Evolutionary conservation across 2,329 filamentous ascomycete genomes (phyloP).

Genomic region (Canariomyces notabilis): DNA sequence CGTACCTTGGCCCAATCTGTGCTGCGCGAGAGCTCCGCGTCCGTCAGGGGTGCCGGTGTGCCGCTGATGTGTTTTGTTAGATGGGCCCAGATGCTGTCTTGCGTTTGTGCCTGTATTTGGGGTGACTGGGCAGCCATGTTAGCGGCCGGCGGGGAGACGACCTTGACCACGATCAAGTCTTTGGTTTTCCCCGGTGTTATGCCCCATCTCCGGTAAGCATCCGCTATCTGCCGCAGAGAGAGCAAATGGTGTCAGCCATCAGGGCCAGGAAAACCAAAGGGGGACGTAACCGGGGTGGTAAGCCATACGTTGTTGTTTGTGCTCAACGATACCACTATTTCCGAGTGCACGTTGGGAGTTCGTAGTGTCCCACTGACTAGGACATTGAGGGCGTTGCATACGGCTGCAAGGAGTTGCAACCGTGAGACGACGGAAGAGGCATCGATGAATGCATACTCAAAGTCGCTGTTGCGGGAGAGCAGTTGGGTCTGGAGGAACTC

Average conservation of each 20-base stretch:
- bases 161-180: conserved; percentile 74
- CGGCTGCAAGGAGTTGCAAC: conserved; percentile 67
- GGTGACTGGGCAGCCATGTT: too few relatives aligned
- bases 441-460: conserved; percentile 93
- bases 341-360: conserved; percentile 82
- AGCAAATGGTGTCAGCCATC: neutral
- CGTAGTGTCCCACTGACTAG: conserved; percentile 58
- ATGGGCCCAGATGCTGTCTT: conserved; percentile 52
- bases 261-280: conserved; percentile 1
- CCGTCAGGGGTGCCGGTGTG: conserved; percentile 51
- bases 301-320: conserved; percentile 73
- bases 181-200: conserved; percentile 62
- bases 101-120: conserved; percentile 34
- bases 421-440: conserved; percentile 72
- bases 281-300: neutral
- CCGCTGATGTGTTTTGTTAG: conserved; percentile 60
- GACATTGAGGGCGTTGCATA: conserved; percentile 70
- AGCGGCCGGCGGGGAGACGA: conserved; percentile 44
- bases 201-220: conserved; percentile 85
- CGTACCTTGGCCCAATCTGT: conserved; percentile 66
- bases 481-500: conserved; percentile 76
- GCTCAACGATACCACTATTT: conserved; percentile 76
- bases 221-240: conserved; percentile 63
- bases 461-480: conserved; percentile 74
- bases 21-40: conserved; percentile 53